These are phyloP conservation scores for Luzula sylvatica DNA, from an alignment of 176 grass and related monocot genomes.

Conservation along the genomic window DNA sequence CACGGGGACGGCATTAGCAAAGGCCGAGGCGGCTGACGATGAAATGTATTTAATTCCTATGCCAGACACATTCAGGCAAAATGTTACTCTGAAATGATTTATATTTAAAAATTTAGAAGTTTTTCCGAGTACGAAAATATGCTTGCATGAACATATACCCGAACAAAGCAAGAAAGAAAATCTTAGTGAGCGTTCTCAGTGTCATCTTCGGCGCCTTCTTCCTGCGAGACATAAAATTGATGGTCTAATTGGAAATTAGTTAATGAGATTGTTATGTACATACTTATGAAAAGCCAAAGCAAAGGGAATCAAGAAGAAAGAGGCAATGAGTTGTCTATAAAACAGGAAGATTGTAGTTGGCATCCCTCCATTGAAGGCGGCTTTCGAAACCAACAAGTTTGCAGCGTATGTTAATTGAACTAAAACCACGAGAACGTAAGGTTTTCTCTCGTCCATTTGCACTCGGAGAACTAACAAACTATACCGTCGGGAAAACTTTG, in stretches of 20 bases:
- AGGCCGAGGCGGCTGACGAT: slow-evolving; percentile 6
- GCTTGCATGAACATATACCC: not conserved
- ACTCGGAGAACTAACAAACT: not conserved
- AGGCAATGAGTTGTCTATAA: slow-evolving; percentile 8
- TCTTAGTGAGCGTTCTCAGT: not conserved
- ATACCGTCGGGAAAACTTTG: too few species aligned
- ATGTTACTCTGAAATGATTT: slow-evolving; percentile 18
- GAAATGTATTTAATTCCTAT: slow-evolving; percentile 11
- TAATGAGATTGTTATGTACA: not conserved
- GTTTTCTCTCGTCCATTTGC: not conserved
- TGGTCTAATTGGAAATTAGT: not conserved
- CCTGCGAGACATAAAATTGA: not conserved
- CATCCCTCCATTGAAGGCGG: slow-evolving; percentile 15
- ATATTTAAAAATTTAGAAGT: not conserved
- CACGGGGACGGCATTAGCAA: slow-evolving; percentile 14
- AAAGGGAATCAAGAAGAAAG: slow-evolving; percentile 6
- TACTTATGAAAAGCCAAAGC: slow-evolving; percentile 3
- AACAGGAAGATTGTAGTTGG: slow-evolving; percentile 14
- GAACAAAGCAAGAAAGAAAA: slow-evolving; percentile 9
- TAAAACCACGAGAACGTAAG: not conserved
- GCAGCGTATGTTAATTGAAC: slow-evolving; percentile 9
- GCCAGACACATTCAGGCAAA: slow-evolving; percentile 13
- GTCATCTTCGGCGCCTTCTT: slow-evolving; percentile 13
- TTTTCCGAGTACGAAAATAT: not conserved
- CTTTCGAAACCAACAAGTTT: slow-evolving; percentile 5